These are phyloP conservation scores for Chlamydomonas eustigma DNA, from an alignment of 139 green algal genomes.

Conservation along the genomic window DNA sequence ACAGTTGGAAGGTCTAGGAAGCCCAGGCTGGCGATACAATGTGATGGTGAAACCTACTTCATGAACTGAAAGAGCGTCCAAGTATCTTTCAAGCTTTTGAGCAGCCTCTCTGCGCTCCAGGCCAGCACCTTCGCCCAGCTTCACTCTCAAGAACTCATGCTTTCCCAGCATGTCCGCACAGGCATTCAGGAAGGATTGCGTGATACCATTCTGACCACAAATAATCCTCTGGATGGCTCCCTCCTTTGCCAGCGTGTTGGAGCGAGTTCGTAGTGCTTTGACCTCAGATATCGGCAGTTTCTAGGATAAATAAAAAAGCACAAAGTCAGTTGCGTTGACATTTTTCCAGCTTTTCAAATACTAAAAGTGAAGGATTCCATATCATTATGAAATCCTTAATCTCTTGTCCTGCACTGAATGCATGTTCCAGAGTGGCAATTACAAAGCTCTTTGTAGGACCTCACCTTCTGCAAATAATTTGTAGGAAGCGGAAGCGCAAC, in stretches of 20 bases:
- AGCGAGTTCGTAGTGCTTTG: slow-evolving; percentile 15
- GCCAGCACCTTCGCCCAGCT: slow-evolving; percentile 40
- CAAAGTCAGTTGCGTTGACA: too few species aligned
- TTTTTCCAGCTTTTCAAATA: too few species aligned
- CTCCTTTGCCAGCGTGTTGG: slow-evolving; percentile 32
- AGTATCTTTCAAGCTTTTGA: slow-evolving; percentile 23
- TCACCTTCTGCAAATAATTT: too few species aligned
- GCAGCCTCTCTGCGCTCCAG: slow-evolving; percentile 29
- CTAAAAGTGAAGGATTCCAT: too few species aligned
- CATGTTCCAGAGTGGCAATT: too few species aligned
- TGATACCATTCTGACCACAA: slow-evolving; percentile 41
- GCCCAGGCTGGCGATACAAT: slow-evolving; percentile 34
- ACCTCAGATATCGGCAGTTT: too few species aligned
- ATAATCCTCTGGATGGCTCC: slow-evolving; percentile 22
- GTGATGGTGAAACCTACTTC: slow-evolving; percentile 51
- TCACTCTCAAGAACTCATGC: slow-evolving; percentile 41
- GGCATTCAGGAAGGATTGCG: slow-evolving; percentile 27
- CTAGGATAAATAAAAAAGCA: too few species aligned
- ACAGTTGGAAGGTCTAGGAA: slow-evolving; percentile 40
- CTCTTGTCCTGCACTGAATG: too few species aligned
- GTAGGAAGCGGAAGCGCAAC: too few species aligned
- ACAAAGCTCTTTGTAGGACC: too few species aligned
- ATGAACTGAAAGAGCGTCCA: slow-evolving; percentile 40
- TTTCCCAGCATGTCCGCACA: slow-evolving; percentile 32
- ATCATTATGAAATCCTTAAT: too few species aligned